These are phyloP conservation scores for Excoecaria cochinchinensis DNA, from an alignment of 345 rosid genomes.

Conservation along the genomic window DNA sequence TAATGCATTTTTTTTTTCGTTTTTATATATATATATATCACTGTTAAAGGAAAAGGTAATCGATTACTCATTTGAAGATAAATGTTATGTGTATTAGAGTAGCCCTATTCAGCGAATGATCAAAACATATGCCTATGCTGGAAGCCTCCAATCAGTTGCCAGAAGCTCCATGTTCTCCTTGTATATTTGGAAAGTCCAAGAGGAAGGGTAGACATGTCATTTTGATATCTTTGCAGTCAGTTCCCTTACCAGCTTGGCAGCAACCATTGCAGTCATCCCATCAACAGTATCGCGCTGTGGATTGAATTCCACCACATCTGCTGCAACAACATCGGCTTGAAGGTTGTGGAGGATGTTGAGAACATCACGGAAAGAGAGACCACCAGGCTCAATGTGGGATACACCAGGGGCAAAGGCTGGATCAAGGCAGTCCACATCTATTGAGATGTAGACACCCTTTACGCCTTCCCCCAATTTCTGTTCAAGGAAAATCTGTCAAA, in stretches of 20 bases:
- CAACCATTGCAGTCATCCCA: constrained; percentile 99
- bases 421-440: constrained; percentile 94
- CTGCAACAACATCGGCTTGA: constrained; percentile 80
- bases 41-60: too few species aligned
- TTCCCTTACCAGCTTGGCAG: constrained; percentile 96
- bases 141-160: not conserved
- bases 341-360: constrained; percentile 89
- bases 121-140: not conserved
- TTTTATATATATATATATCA: too few species aligned
- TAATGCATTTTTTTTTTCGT: too few species aligned
- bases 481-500: constrained; percentile 7
- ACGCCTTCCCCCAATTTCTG: constrained; percentile 98
- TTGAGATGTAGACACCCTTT: constrained; percentile 84
- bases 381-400: constrained; percentile 97
- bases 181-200: not conserved
- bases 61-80: too few species aligned
- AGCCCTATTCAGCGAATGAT: not conserved
- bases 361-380: constrained; percentile 89
- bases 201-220: constrained; percentile 24
- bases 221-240: constrained; percentile 85
- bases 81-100: not conserved
- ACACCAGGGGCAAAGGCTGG: constrained; percentile 99
- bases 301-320: constrained; percentile 93
- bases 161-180: not conserved
- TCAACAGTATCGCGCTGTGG: constrained; percentile 98